Evolutionary conservation across 2,329 filamentous ascomycete genomes (phyloP), one percentile per base, ranked within the genome.

Genomic region (Pseudocercospora crystallina): DNA sequence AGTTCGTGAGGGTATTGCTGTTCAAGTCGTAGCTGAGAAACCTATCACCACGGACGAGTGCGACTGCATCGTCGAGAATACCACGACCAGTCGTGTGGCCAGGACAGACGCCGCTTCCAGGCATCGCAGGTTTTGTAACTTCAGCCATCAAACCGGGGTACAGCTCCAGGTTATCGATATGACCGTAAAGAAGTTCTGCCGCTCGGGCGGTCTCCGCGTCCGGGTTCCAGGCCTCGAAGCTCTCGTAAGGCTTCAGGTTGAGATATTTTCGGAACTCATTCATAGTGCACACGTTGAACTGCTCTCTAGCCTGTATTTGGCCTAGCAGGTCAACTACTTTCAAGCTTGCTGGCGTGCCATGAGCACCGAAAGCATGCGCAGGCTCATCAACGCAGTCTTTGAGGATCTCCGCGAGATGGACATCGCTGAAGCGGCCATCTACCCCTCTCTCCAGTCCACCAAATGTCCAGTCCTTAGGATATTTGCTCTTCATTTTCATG

Each of bases 141-240:
- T 84, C 81, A 8, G 78, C 72, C 59, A 82, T 74, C 5, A 83
- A 60, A 10, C 80, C 80, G 2, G 80, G 80, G 56, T 83, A 83
- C 5, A 84, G 66, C 60, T 84, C 81, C 10, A 84, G 62, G 29
- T 79, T 79, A 50, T 72, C 66, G 20, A 68, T 66, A 77, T 81
- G 64, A 71, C 80, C 54, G 69, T 73, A 57, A 70, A 77, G 66
- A 76, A 78, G 60, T 73, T 79, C 66, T 5, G 68, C 68, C 9
- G 65, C 61, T 45, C 66, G 61, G 30, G 71, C 67, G 38, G 67
- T 64, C 15, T 70, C 66, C 31, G 65, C 63, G 43, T 73, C 68
- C 13, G 64, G 59, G 31, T 62, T 63, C 68, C 68, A 70, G 12
- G 65, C 61, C 44, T 65, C 59, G 54, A 71, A 71, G 40, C 47